phyloP scores from a whole-genome alignment of 1,139 yeast genomes.

The Candida sojae region DNA sequence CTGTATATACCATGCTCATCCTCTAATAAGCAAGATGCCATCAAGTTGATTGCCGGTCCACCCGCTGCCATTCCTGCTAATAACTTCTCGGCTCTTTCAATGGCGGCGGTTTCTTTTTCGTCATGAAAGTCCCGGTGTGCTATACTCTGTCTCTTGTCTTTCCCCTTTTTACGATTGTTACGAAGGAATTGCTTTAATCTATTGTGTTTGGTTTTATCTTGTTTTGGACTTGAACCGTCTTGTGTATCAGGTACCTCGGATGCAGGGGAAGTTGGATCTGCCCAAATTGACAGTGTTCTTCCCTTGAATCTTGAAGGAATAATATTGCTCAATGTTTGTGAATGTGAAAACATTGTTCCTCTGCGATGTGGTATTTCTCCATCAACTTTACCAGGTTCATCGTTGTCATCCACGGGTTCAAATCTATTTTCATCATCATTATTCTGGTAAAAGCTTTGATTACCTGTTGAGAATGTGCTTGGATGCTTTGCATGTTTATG shows the following conservation, averaged over 20 bases:
- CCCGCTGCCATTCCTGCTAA: constrained; percentile 68
- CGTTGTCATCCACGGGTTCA: constrained; percentile 1
- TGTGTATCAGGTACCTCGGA: constrained; percentile 4
- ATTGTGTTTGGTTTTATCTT: constrained; percentile 18
- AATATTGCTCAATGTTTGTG: constrained; percentile 15
- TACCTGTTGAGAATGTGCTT: constrained; percentile 2
- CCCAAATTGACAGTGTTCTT: constrained; percentile 11
- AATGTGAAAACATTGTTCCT: constrained; percentile 5
- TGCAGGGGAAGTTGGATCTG: background rate
- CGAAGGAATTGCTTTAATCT: constrained; percentile 27
- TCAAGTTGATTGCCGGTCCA: constrained; percentile 75
- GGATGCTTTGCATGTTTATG: constrained; percentile 8
- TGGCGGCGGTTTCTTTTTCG: constrained; percentile 31
- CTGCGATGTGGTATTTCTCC: background rate
- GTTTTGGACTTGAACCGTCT: constrained; percentile 11
- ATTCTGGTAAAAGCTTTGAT: constrained; percentile 8
- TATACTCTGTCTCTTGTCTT: constrained; percentile 23
- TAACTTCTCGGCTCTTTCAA: constrained; percentile 61
- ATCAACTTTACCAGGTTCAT: background rate
- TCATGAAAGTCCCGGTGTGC: constrained; percentile 20
- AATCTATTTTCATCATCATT: constrained; percentile 5
- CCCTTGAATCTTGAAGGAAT: constrained; percentile 17
- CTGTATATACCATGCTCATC: constrained; percentile 80
- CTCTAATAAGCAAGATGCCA: constrained; percentile 72
- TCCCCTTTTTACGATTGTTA: constrained; percentile 28